A percentile compares a stretch with the other conserved stretches of the same genome.
Evolutionary conservation across 805 yeast genomes (phyloP).

Genomic region (Lipomyces orientalis): DNA sequence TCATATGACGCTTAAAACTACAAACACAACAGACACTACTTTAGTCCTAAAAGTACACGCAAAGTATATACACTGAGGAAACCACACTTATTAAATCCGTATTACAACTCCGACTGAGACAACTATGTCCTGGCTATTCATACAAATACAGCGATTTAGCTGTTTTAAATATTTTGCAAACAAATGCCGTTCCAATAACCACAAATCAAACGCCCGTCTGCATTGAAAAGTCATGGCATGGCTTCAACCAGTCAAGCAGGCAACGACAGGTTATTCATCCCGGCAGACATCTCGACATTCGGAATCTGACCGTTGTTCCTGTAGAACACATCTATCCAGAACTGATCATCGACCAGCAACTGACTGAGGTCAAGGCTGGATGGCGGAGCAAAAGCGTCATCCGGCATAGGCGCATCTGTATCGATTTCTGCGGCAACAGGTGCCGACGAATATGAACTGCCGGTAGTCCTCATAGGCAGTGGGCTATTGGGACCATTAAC

Average conservation of each 20-base stretch:
- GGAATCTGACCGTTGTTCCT: background rate
- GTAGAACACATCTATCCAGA: slow-evolving; percentile 17
- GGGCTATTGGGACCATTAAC: background rate
- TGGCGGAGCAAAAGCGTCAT: slow-evolving; percentile 1
- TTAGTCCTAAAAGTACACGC: background rate
- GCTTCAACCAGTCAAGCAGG: background rate
- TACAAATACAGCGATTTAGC: background rate
- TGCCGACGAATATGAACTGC: background rate
- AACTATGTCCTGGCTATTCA: background rate
- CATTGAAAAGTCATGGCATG: background rate
- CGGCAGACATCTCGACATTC: background rate
- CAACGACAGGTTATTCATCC: background rate
- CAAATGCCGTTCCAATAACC: background rate
- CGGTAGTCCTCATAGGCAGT: background rate
- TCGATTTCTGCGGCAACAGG: background rate
- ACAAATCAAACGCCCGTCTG: background rate
- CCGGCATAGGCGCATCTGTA: background rate
- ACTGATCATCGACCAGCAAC: slow-evolving; percentile 11
- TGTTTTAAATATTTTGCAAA: background rate
- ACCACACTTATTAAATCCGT: background rate
- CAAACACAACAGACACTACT: background rate
- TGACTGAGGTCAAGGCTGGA: slow-evolving; percentile 13
- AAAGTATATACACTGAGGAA: background rate
- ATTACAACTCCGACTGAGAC: background rate
- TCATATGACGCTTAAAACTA: no score